A percentile compares a stretch with the other conserved stretches of the same genome.
These are phyloP conservation scores for Epichloe gansuensis DNA, from an alignment of 2,329 filamentous ascomycete genomes.

Conservation along the genomic window DNA sequence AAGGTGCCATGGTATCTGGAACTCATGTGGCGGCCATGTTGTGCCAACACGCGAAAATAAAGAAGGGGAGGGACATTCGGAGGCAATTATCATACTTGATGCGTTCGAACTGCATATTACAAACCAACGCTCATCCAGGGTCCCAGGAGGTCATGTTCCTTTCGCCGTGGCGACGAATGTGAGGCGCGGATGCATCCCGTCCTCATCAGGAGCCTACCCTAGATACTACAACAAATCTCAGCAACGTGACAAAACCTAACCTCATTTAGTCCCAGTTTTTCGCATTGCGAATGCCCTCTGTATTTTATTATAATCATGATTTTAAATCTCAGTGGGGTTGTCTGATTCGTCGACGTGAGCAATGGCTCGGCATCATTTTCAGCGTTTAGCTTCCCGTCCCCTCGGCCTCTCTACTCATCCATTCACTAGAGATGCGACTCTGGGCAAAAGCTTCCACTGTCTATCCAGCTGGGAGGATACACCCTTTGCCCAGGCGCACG, in stretches of 20 bases:
- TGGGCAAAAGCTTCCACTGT: constrained; percentile 41
- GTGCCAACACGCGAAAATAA: too few relatives aligned
- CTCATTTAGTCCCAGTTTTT: too few relatives aligned
- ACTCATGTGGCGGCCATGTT: too few relatives aligned
- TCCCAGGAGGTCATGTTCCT: too few relatives aligned
- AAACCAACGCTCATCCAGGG: too few relatives aligned
- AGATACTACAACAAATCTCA: background rate
- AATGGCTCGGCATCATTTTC: constrained; percentile 46
- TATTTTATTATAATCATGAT: background rate
- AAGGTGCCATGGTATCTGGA: too few relatives aligned
- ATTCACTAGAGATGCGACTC: constrained; percentile 46
- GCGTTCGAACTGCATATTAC: too few relatives aligned
- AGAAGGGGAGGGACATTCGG: too few relatives aligned
- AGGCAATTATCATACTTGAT: too few relatives aligned
- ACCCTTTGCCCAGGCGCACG: constrained; percentile 45
- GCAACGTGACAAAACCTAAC: background rate
- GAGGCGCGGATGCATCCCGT: background rate
- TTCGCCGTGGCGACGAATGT: too few relatives aligned
- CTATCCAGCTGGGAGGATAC: constrained; percentile 39
- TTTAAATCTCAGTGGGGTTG: background rate
- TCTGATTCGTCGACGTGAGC: background rate
- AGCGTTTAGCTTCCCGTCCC: constrained; percentile 55
- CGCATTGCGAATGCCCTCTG: too few relatives aligned
- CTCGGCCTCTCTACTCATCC: constrained; percentile 46
- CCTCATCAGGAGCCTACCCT: background rate